phyloP scores from a whole-genome alignment of 1,284 basidiomycete species.

The Puccinia horiana region DNA sequence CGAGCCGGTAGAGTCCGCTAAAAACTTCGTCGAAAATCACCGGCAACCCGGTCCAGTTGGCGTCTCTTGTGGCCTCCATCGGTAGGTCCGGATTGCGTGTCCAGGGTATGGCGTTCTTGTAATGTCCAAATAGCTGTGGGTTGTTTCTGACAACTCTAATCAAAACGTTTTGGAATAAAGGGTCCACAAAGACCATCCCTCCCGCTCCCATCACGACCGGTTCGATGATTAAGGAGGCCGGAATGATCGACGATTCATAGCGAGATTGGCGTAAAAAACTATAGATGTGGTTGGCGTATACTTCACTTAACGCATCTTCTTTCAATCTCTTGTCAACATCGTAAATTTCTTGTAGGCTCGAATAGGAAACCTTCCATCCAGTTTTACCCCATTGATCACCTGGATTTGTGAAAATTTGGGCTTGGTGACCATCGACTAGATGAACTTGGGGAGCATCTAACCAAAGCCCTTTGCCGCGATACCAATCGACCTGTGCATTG shows the following conservation, averaged over 20 bases:
- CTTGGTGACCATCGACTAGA: constrained; percentile 66
- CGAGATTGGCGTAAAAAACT: constrained; percentile 55
- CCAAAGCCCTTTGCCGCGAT: constrained; percentile 88
- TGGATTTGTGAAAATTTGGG: constrained; percentile 67
- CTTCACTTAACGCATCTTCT: constrained; percentile 66
- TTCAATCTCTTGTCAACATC: constrained; percentile 69
- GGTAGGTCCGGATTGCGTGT: constrained; percentile 22
- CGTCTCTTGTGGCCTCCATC: constrained; percentile 34
- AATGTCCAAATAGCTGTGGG: constrained; percentile 60
- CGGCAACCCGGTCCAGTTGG: constrained; percentile 72
- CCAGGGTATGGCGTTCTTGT: neutral
- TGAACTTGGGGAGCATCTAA: constrained; percentile 80
- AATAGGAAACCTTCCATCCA: constrained; percentile 50
- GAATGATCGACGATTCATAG: constrained; percentile 57
- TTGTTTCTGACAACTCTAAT: constrained; percentile 74
- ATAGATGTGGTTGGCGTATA: constrained; percentile 70
- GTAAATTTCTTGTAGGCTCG: constrained; percentile 70
- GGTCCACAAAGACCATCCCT: constrained; percentile 97
- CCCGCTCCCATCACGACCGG: constrained; percentile 93
- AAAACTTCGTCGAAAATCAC: constrained; percentile 98
- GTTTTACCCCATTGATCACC: constrained; percentile 55
- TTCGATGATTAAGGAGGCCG: constrained; percentile 79
- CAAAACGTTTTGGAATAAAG: constrained; percentile 86
- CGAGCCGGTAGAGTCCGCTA: constrained; percentile 83
- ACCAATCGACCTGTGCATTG: constrained; percentile 85